These are phyloP conservation scores for Botryotinia narcissicola DNA, from an alignment of 2,329 filamentous ascomycete genomes.

Conservation along the genomic window DNA sequence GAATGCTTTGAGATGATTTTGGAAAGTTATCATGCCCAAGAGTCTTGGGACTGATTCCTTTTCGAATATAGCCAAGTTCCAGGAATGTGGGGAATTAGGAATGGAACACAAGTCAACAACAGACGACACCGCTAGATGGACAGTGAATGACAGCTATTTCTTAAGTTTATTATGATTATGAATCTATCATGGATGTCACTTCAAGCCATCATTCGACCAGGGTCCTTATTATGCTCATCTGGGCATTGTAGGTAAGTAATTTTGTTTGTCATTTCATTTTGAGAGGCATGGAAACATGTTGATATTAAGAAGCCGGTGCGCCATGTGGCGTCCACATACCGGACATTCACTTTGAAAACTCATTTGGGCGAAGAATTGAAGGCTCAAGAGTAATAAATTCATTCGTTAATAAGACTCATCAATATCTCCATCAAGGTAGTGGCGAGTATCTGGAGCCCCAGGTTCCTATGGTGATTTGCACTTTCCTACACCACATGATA, in stretches of 20 bases:
- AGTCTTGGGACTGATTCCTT: neutral
- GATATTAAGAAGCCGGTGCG: neutral
- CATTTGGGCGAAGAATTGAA: neutral
- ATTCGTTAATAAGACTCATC: neutral
- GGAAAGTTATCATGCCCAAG: neutral
- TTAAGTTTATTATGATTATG: neutral
- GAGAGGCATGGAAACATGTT: neutral
- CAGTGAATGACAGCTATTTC: too few species aligned
- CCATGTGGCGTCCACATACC: conserved; percentile 13
- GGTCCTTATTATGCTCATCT: neutral
- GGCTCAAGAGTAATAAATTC: neutral
- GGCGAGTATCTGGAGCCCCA: neutral
- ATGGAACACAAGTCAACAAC: neutral
- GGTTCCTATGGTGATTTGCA: neutral
- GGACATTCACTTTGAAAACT: neutral
- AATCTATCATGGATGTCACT: neutral
- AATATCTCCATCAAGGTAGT: neutral
- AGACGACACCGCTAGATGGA: neutral
- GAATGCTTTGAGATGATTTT: neutral
- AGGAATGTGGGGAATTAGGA: neutral
- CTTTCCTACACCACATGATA: neutral
- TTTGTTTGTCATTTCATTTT: neutral
- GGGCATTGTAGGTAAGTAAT: neutral
- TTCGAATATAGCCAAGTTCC: neutral
- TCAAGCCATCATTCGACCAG: neutral